Percentiles rank a stretch among this genome's conserved stretches.
phyloP scores from a whole-genome alignment of 805 yeast genomes.

The Barnettozyma botsteinii region DNA sequence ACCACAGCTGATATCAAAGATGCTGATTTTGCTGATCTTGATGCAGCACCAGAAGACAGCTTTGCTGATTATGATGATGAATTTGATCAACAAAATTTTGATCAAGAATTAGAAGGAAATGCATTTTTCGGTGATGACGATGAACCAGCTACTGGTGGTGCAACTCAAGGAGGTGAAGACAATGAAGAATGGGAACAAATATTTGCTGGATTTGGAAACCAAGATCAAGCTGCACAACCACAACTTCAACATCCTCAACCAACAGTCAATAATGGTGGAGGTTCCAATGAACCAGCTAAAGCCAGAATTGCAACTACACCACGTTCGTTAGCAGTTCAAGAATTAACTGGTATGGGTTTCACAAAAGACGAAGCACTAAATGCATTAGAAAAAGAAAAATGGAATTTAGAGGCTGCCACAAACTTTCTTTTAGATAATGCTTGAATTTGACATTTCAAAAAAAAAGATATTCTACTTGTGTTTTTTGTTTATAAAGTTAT shows the following conservation, averaged over 20 bases:
- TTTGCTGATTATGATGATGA: slow-evolving; percentile 23
- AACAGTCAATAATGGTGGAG: slow-evolving; percentile 2
- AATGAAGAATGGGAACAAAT: slow-evolving; percentile 91
- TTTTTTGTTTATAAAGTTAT: neutral
- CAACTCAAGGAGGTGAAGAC: slow-evolving; percentile 19
- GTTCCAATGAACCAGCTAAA: slow-evolving; percentile 9
- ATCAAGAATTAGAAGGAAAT: slow-evolving; percentile 20
- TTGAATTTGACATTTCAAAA: too few species aligned
- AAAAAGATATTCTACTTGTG: too few species aligned
- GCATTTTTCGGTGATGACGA: slow-evolving; percentile 23
- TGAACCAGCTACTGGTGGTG: neutral
- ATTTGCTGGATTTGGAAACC: slow-evolving; percentile 81
- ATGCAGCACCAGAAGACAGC: slow-evolving; percentile 33
- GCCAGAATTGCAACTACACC: slow-evolving; percentile 39
- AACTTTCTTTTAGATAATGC: slow-evolving; percentile 75
- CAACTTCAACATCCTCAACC: slow-evolving; percentile 7
- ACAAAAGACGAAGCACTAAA: slow-evolving; percentile 53
- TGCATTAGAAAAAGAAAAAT: slow-evolving; percentile 63
- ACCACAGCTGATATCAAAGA: slow-evolving; percentile 20
- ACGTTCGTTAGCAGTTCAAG: slow-evolving; percentile 58
- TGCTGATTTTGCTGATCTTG: slow-evolving; percentile 30
- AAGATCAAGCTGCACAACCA: slow-evolving; percentile 18
- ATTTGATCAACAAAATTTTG: slow-evolving; percentile 15
- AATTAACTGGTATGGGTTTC: slow-evolving; percentile 88
- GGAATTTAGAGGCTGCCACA: slow-evolving; percentile 85